A percentile compares a stretch with the other conserved stretches of the same genome.
Evolutionary conservation across 306 rosid species (phyloP).

Genomic region (Quercus variabilis): DNA sequence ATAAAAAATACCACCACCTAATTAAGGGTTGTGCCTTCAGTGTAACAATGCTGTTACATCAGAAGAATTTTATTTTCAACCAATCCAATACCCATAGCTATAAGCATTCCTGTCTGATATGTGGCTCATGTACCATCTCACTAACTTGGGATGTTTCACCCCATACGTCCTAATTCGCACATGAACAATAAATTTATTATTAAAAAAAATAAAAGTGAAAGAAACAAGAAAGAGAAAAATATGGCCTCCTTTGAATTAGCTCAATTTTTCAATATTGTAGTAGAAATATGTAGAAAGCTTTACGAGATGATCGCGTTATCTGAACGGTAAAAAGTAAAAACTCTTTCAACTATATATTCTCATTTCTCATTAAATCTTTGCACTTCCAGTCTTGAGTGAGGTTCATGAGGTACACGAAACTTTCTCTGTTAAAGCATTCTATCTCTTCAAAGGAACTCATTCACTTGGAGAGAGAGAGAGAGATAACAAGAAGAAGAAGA

Average conservation of each 20-base stretch:
- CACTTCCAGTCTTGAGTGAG: not conserved
- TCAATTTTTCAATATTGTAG: not conserved
- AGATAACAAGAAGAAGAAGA: not conserved
- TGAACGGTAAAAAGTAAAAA: not conserved
- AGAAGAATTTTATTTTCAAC: too few relatives aligned
- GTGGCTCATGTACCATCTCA: not conserved
- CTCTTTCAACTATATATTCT: not conserved
- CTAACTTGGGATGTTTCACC: not conserved
- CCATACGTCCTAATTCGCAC: not conserved
- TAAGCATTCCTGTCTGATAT: not conserved
- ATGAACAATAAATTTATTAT: not conserved
- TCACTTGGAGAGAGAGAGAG: too few relatives aligned
- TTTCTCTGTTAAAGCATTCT: not conserved
- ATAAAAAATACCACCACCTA: too few relatives aligned
- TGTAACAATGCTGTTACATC: too few relatives aligned
- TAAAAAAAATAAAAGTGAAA: not conserved
- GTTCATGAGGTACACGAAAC: too few relatives aligned
- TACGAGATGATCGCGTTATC: not conserved
- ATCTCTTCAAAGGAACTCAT: not conserved
- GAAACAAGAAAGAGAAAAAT: not conserved
- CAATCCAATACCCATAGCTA: not conserved
- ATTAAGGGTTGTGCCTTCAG: too few relatives aligned
- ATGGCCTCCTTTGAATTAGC: not conserved
- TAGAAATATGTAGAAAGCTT: too few relatives aligned
- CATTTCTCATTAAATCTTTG: not conserved